Evolutionary conservation across 129 eudicot genomes (phyloP).

Genomic region (Tagetes patula): DNA sequence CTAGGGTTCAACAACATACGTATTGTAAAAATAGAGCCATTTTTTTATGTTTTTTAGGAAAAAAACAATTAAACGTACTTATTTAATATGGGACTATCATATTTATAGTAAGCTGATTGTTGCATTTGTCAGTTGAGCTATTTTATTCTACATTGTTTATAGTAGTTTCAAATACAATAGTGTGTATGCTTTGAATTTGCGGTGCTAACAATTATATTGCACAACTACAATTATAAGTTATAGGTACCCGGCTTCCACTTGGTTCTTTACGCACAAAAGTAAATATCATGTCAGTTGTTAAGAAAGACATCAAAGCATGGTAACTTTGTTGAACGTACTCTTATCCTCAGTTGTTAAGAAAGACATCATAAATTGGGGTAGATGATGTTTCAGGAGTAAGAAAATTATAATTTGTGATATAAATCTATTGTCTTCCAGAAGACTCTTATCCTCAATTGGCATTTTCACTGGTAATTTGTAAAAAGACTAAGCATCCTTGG

Average conservation of each 20-base stretch:
- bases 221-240: neutral
- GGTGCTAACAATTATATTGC: neutral
- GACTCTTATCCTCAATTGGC: neutral
- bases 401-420: neutral
- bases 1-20: neutral
- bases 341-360: neutral
- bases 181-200: neutral
- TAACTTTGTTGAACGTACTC: neutral
- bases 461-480: neutral
- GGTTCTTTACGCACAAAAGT: neutral
- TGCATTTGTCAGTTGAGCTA: neutral
- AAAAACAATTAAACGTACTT: neutral
- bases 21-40: neutral
- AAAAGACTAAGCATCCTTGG: neutral
- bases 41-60: neutral
- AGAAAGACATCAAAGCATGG: constrained; percentile 12
- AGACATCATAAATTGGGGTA: neutral
- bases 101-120: neutral
- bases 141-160: neutral
- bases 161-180: neutral
- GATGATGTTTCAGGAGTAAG: neutral
- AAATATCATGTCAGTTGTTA: neutral
- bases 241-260: neutral
- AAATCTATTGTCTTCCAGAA: neutral
- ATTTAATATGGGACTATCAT: neutral